Base-by-base conservation (phyloP, 208 protist genomes). In the Porcisia hertigi region DNA sequence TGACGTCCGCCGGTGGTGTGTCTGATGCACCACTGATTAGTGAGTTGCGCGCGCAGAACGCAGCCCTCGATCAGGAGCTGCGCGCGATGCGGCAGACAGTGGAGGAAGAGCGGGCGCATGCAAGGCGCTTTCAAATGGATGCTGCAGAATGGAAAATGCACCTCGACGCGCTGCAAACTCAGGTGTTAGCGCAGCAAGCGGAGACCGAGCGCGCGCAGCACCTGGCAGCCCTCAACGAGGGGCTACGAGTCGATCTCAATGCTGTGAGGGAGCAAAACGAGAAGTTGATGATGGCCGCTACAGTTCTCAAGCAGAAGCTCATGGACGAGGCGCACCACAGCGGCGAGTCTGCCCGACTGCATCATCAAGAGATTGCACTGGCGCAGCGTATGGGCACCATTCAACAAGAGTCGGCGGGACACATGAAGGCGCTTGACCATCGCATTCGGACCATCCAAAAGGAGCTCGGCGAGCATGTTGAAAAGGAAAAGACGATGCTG, bases 231-330 rank as follows among this genome's bases (percentile, higher is more conserved):
- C 85, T 92, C 71, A 97, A 95, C 77, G 85, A 92, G 67, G 79
- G 67, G 8, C 81, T 97, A 41, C 85, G 85, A 20, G 65, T 72
- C 0, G 88, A 94, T 77, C 71, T 96, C 18, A 85, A 83, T 45
- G 82, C 81, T 14, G 67, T 97, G 65, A 89, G 86, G 69, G 88
- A 92, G 73, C 93, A 97, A 80, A 94, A 95, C 67, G 87, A 96
- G 55, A 88, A 92, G 58, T 80, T 97, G n/a, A 76, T 95, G 59
- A 52, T 89, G 52, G 93, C 93, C 53, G 85, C 89, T 11, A 86
- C 91, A 8, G 77, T 94, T 57, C 83, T 97, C 25, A 93, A 93
- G 84, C 84, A 94, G 64, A 83, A 85, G 58, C 82, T 96, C 14
- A 82, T 96, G 69, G 91, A 93, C 41, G 87, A 94, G 69, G 85